Evolutionary conservation across 2,329 filamentous ascomycete genomes (phyloP), one percentile per base, ranked within the genome.

Genomic region (Didymella sp.): DNA sequence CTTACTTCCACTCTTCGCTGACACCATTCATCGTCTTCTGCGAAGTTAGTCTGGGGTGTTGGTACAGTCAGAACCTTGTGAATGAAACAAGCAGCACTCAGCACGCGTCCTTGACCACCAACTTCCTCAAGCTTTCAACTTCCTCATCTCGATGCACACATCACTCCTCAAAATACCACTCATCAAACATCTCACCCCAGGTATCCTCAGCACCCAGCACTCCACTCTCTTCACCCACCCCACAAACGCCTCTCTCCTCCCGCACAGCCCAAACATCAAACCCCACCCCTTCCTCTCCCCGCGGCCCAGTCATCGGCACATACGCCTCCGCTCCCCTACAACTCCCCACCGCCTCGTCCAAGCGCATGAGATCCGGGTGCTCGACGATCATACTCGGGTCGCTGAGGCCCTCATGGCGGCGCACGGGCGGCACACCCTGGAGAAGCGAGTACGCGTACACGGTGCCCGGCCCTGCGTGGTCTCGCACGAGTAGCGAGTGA

Each of bases 211-310:
- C 13, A 35, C 22, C 13, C 9, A 45, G 33, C 27, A 21, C 33
- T n/a, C n/a, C 27, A 7, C 6, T 38, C 9, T 35, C 33, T 4
- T 22, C 35, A 8, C 7, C 27, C 38, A 13, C 6, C 21, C 17
- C 47, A 13, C 28, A 4, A 11, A n/a, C 4, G 6, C 13, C 13
- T n/a, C 6, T 3, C 27, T 30, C 25, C n/a, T n/a, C 15, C 6
- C 27, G 7, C 33, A 68, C 54, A 27, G 40, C 48, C 63, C 63
- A 68, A 30, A 66, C 24, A 60, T 69, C 65, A 51, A 67, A 68
- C 42, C 51, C 56, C 24, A 40, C 59, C 8, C 56, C 60, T 1
- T 24, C 55, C 22, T 40, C 17, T 11, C 41, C 58, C 9, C 53
- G 50, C 2, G 42, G 59, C 13, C 59, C 60, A 12, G 57, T 57